Evolutionary conservation across 768 basidiomycete genomes (phyloP).

Genomic region (Cystobasidium ongulense): DNA sequence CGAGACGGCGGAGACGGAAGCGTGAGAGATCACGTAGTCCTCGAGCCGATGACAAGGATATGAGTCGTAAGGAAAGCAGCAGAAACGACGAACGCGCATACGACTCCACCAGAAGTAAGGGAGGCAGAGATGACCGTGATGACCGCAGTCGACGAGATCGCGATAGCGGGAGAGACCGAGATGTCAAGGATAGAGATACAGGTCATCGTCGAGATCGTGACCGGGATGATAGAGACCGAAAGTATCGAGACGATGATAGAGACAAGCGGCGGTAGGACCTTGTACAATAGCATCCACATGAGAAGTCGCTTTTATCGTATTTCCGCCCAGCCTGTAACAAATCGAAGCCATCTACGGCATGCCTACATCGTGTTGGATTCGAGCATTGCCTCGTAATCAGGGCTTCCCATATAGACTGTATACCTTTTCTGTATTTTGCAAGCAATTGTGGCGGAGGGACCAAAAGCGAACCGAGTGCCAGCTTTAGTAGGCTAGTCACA

Average conservation of each 20-base stretch:
- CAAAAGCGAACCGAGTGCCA: too few species aligned
- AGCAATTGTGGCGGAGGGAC: too few species aligned
- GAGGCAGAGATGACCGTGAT: background rate
- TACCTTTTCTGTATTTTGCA: too few species aligned
- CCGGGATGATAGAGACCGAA: background rate
- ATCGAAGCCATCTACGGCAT: too few species aligned
- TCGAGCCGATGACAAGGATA: too few species aligned
- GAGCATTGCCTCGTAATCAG: too few species aligned
- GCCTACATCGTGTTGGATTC: too few species aligned
- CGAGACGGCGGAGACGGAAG: background rate
- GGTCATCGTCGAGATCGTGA: background rate
- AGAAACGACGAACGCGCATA: background rate
- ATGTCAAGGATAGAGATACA: background rate
- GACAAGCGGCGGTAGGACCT: background rate
- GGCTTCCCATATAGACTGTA: too few species aligned
- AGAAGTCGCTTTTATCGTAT: too few species aligned
- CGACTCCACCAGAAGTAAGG: too few species aligned
- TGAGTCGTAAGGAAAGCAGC: background rate
- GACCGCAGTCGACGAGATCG: background rate
- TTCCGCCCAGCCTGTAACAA: too few species aligned
- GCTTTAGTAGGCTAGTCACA: too few species aligned
- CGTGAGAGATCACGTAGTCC: background rate
- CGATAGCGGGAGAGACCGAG: conserved; percentile 2
- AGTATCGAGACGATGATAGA: conserved; percentile 3
- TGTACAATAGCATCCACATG: background rate